These are phyloP conservation scores for Patellifolia procumbens DNA, from an alignment of 179 eudicot species.

Conservation along the genomic window DNA sequence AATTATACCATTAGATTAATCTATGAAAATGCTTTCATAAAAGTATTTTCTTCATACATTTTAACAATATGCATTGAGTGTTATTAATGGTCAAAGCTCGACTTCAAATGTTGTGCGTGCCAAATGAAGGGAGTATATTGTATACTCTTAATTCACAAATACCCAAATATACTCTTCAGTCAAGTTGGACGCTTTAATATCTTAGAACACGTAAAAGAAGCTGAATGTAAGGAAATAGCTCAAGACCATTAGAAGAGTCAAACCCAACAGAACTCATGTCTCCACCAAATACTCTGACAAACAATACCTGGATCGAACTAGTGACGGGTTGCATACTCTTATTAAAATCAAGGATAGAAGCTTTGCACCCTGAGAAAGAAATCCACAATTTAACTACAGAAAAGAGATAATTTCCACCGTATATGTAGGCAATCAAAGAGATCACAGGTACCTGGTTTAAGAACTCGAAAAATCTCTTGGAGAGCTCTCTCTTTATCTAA, in stretches of 20 bases:
- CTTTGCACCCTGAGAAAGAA: conserved; percentile 45
- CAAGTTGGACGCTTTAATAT: not conserved
- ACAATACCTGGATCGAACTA: conserved; percentile 55
- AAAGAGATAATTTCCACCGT: not conserved
- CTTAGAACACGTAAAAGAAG: not conserved
- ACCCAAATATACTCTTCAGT: not conserved
- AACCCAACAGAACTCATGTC: not conserved
- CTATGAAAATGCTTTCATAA: no score
- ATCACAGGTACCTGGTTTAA: conserved; percentile 60
- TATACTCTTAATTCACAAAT: not conserved
- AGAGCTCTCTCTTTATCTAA: conserved; percentile 61
- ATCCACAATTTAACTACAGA: not conserved
- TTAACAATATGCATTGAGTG: no score
- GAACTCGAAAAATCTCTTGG: conserved; percentile 68
- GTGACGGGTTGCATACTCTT: conserved; percentile 51
- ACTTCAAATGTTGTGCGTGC: no score
- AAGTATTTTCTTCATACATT: no score
- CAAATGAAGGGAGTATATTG: no score
- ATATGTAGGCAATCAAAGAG: not conserved
- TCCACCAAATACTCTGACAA: not conserved
- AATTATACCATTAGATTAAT: no score
- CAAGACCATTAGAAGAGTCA: not conserved
- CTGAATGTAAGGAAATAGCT: not conserved
- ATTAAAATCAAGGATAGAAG: conserved; percentile 83
- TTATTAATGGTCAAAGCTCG: no score